Evolutionary conservation across 345 rosid genomes (phyloP), one percentile per base, ranked within the genome.

Genomic region (Punica granatum): DNA sequence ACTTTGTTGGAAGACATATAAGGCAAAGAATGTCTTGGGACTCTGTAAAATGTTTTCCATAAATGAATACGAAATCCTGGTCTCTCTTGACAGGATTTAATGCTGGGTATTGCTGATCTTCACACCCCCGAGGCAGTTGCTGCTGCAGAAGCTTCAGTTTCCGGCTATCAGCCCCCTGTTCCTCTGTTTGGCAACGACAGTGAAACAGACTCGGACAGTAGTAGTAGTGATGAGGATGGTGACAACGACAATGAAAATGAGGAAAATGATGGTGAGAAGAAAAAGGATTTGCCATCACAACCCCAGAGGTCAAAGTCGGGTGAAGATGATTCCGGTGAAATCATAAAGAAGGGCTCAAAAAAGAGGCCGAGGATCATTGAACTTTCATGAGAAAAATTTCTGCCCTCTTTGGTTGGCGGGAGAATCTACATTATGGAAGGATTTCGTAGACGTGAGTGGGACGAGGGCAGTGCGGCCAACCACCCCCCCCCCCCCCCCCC

Each of bases 71-170:
- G 32, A 54, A 7, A 3, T 30, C 10, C 61, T 12, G 33, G 33
- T n/a, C 19, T 26, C 18, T 30, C 35, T 41, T 32, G 25, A 67
- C 80, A 88, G 95, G 90, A 94, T 75, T 79, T 94, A 82, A 89
- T 85, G 97, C 79, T 91, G 3, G 96, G 97, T 35, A 70, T 94
- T 1, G 90, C 96, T 69, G 99, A 91, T 87, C 99, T 94, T 74
- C 85, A 89, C 65, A 91, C 96, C 6, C 85, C 90, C 8, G 91
- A 89, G 79, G 96, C 96, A 39, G 77, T 91, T 21, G 80, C 68
- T 32, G 99, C 92, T 12, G 97, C 92, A 73, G 97, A 90, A 80
- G 81, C 96, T n/a, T 90, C 90, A 30, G 72, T 85, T 15, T 71
- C 76, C 0, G 79, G 83, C 66, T 56, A 74, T 72, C 82, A 77